A percentile compares a stretch with the other conserved stretches of the same genome.
Conservation (phyloP, 2,329 filamentous ascomycete species). For the Thelonectria rubi region DNA sequence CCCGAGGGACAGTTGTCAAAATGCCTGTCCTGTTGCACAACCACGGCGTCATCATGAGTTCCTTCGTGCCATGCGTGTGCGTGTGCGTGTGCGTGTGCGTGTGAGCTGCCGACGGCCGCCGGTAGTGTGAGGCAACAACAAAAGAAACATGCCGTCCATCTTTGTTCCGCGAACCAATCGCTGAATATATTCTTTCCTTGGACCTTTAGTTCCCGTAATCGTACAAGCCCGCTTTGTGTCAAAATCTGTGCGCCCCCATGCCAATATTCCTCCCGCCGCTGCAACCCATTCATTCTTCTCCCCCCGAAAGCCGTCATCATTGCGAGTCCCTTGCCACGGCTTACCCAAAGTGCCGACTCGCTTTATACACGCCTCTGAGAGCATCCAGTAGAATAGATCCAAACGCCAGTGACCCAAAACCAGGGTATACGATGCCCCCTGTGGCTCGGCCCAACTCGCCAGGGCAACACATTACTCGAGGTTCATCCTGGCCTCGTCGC, state of each 20-base stretch:
- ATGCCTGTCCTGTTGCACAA: not conserved
- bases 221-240: constrained; percentile 3
- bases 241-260: constrained; percentile 5
- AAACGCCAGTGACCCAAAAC: constrained; percentile 30
- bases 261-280: not conserved
- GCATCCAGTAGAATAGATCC: constrained; percentile 47
- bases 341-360: constrained; percentile 1
- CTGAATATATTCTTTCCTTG: constrained; percentile 12
- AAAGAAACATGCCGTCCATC: constrained; percentile 3
- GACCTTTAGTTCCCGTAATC: constrained; percentile 10
- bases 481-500: constrained; percentile 85
- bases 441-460: not conserved
- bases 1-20: not conserved
- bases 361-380: constrained; percentile 7
- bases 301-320: not conserved
- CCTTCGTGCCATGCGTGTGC: constrained; percentile 1
- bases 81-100: not conserved
- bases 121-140: not conserved
- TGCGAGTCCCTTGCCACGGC: constrained; percentile 1
- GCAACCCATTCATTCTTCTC: not conserved
- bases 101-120: too few species aligned
- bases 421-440: constrained; percentile 13
- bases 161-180: constrained; percentile 17
- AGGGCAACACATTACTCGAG: constrained; percentile 62
- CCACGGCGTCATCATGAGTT: constrained; percentile 9